These are phyloP conservation scores for Xylaria scruposa DNA, from an alignment of 495 filamentous ascomycete species.

Conservation along the genomic window DNA sequence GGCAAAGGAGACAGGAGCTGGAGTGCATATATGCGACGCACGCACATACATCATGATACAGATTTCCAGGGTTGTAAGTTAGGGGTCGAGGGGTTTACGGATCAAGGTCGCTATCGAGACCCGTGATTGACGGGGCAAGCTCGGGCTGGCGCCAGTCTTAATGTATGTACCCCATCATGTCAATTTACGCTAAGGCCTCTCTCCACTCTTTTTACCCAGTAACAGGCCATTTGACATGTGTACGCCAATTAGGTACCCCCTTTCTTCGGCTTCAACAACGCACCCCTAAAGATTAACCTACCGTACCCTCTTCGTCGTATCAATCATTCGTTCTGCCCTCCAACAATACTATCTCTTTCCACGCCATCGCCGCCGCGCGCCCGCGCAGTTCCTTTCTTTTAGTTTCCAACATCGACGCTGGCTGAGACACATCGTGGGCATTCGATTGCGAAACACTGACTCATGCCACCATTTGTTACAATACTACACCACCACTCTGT, in stretches of 20 bases:
- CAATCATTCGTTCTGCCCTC: conserved; percentile 10
- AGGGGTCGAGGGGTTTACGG: too few species aligned
- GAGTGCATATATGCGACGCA: not conserved
- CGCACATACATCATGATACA: conserved; percentile 5
- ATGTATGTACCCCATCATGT: conserved; percentile 28
- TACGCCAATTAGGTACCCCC: conserved; percentile 26
- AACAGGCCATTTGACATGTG: conserved; percentile 21
- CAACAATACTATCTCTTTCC: conserved; percentile 10
- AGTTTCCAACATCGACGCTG: not conserved
- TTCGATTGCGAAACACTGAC: conserved; percentile 16
- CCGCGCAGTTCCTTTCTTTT: conserved; percentile 8
- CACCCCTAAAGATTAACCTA: not conserved
- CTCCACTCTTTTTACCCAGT: conserved; percentile 23
- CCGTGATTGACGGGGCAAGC: too few species aligned
- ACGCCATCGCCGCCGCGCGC: conserved; percentile 14
- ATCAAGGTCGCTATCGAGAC: not conserved
- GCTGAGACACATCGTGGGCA: conserved; percentile 2
- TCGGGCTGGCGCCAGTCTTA: not conserved
- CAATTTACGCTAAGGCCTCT: conserved; percentile 16
- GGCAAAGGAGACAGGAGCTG: not conserved
- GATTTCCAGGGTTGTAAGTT: not conserved
- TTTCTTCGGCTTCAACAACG: conserved; percentile 28
- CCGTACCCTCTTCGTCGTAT: conserved; percentile 6
- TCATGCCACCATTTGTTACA: conserved; percentile 16
- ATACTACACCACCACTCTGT: conserved; percentile 15